These are phyloP conservation scores for Rhododendron mucronatum DNA, from an alignment of 148 eudicot genomes.

Conservation along the genomic window DNA sequence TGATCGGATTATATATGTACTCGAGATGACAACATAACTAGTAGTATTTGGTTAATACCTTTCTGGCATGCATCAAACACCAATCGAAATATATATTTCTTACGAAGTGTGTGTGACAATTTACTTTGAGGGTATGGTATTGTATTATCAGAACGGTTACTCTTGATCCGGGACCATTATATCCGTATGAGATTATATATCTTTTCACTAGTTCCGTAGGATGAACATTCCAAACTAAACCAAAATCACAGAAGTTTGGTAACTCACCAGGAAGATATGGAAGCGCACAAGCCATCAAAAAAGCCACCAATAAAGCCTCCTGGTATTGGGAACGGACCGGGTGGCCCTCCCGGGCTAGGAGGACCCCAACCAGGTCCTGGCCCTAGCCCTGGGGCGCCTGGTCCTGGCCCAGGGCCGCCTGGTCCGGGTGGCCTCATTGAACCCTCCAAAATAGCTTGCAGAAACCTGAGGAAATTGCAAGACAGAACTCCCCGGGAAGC, in stretches of 20 bases:
- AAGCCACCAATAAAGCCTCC: slow-evolving; percentile 15
- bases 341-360: neutral
- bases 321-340: neutral
- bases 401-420: slow-evolving; percentile 8
- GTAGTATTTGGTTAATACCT: neutral
- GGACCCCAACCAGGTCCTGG: slow-evolving; percentile 6
- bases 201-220: neutral
- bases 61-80: neutral
- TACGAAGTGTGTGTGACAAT: neutral
- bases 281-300: slow-evolving; percentile 20
- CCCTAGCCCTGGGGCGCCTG: slow-evolving; percentile 2
- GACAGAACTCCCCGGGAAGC: neutral
- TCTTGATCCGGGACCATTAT: neutral
- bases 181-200: neutral
- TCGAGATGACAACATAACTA: neutral
- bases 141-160: neutral
- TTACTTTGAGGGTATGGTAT: neutral
- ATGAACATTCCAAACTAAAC: neutral
- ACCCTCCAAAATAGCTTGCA: neutral
- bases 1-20: neutral
- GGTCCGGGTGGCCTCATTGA: slow-evolving; percentile 19
- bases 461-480: neutral
- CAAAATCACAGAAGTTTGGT: neutral
- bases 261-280: slow-evolving; percentile 35
- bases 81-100: neutral